Percentiles rank a stretch among this genome's conserved stretches.
phyloP scores from a whole-genome alignment of 345 rosid species.

The Lagerstroemia speciosa region DNA sequence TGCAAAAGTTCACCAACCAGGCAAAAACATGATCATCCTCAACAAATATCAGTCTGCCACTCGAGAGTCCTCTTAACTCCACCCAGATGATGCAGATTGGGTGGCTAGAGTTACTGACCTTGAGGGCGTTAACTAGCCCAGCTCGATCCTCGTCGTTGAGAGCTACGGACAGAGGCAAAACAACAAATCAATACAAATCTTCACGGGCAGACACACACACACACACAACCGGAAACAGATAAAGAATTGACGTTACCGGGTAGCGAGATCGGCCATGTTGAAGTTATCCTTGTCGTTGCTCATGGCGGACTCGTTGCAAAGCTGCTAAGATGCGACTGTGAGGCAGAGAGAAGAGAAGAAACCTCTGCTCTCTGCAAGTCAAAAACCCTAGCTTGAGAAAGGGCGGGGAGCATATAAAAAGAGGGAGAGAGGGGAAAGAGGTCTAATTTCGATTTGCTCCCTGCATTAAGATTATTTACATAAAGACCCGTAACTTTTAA shows the following conservation, averaged over 20 bases:
- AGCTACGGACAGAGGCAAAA: constrained; percentile 26
- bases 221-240: background rate
- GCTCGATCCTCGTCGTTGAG: constrained; percentile 65
- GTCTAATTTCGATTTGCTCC: background rate
- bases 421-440: background rate
- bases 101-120: constrained; percentile 41
- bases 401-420: constrained; percentile 1
- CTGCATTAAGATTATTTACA: background rate
- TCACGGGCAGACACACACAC: background rate
- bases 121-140: constrained; percentile 69
- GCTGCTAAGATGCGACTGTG: background rate
- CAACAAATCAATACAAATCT: background rate
- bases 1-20: background rate
- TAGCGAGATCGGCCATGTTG: constrained; percentile 60
- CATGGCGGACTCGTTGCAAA: constrained; percentile 37
- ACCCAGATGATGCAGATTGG: background rate
- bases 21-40: background rate
- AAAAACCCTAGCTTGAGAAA: constrained; percentile 1
- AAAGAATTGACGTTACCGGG: constrained; percentile 31
- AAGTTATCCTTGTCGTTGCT: constrained; percentile 54
- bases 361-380: background rate
- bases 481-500: background rate
- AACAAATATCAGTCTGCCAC: background rate
- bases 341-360: background rate
- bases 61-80: background rate